phyloP scores from a whole-genome alignment of 805 yeast species.

The Metschnikowia cerradonensis region DNA sequence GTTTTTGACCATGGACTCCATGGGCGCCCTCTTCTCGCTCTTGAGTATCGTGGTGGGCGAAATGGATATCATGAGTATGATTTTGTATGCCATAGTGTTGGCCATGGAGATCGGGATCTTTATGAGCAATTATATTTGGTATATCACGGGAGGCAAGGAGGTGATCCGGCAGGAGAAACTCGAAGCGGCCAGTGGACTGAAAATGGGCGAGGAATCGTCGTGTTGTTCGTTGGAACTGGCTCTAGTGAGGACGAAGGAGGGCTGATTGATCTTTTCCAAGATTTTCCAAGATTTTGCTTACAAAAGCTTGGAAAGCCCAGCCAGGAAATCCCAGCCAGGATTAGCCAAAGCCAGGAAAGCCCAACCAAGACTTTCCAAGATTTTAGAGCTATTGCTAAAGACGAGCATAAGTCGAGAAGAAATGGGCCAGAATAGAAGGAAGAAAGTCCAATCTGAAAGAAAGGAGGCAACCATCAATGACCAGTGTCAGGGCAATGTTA shows the following conservation, averaged over 20 bases:
- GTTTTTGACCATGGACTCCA: conserved; percentile 68
- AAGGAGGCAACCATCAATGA: no score
- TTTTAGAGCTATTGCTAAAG: background rate
- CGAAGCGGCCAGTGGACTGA: background rate
- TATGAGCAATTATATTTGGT: conserved; percentile 68
- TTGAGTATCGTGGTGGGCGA: conserved; percentile 51
- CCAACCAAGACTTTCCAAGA: no score
- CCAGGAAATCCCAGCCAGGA: no score
- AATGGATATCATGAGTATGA: conserved; percentile 74
- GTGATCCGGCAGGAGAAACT: conserved; percentile 23
- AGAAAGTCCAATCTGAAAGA: no score
- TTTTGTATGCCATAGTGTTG: conserved; percentile 70
- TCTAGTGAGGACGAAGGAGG: background rate
- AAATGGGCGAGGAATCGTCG: background rate
- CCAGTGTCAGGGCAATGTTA: no score
- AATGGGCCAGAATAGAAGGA: no score
- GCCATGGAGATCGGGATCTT: conserved; percentile 76
- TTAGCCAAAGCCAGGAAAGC: no score
- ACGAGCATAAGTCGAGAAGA: no score
- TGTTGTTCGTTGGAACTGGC: conserved; percentile 1
- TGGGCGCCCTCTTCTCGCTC: conserved; percentile 78
- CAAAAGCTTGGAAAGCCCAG: no score
- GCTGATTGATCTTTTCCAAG: no score
- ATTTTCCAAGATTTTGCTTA: background rate
- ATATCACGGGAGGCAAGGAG: conserved; percentile 30